These are phyloP conservation scores for Scolecobasidium constrictum DNA, from an alignment of 2,329 filamentous ascomycete species.

Conservation along the genomic window DNA sequence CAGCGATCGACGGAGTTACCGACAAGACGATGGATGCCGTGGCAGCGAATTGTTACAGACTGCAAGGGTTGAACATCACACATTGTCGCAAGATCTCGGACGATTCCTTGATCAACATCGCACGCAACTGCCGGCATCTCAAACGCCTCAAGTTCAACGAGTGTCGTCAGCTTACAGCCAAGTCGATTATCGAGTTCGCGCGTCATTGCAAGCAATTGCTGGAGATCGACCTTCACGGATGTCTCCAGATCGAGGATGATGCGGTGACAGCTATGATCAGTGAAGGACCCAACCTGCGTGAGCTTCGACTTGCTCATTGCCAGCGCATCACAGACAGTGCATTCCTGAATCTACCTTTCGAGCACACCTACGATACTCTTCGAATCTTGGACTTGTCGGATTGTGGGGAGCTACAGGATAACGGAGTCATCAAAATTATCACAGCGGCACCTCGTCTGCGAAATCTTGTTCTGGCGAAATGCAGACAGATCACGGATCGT, in stretches of 20 bases:
- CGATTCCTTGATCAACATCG: slow-evolving; percentile 70
- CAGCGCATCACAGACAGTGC: slow-evolving; percentile 76
- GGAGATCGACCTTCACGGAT: slow-evolving; percentile 90
- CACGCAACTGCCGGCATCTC: slow-evolving; percentile 71
- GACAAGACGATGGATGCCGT: slow-evolving; percentile 69
- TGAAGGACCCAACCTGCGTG: slow-evolving; percentile 73
- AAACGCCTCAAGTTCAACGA: slow-evolving; percentile 96
- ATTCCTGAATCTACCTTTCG: slow-evolving; percentile 65
- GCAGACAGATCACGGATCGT: slow-evolving; percentile 79
- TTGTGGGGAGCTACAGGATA: slow-evolving; percentile 73
- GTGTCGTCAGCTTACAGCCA: slow-evolving; percentile 73
- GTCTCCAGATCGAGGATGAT: slow-evolving; percentile 67
- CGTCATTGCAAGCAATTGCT: slow-evolving; percentile 83
- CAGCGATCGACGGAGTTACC: slow-evolving; percentile 67
- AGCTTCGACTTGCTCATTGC: slow-evolving; percentile 79
- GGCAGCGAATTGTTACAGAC: slow-evolving; percentile 67
- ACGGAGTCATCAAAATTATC: slow-evolving; percentile 80
- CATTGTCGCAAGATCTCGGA: slow-evolving; percentile 77
- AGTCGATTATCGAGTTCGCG: slow-evolving; percentile 75
- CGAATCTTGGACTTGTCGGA: slow-evolving; percentile 91
- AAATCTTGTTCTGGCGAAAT: slow-evolving; percentile 91
- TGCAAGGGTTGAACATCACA: slow-evolving; percentile 91
- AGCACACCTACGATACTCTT: slow-evolving; percentile 69
- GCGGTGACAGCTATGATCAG: slow-evolving; percentile 73
- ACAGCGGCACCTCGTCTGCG: slow-evolving; percentile 75